Percentiles rank a stretch among this genome's conserved stretches.
Evolutionary conservation across 306 rosid species (phyloP).

Genomic region (Vachellia pachyceras): DNA sequence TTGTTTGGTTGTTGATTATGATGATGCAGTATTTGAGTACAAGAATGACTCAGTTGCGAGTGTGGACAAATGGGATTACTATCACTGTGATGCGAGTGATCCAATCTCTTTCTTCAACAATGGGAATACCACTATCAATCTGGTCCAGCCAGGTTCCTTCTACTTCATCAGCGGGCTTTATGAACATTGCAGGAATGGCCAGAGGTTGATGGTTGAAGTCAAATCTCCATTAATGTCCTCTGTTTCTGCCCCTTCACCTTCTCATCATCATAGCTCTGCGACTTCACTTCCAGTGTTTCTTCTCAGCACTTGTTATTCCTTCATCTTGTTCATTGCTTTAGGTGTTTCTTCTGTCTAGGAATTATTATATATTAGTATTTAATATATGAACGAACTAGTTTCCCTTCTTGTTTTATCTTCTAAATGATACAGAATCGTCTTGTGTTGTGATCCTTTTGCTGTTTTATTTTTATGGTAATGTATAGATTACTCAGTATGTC

Average conservation of each 20-base stretch:
- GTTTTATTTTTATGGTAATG: not conserved
- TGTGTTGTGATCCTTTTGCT: not conserved
- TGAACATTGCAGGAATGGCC: conserved; percentile 72
- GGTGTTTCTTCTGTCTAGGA: conserved; percentile 32
- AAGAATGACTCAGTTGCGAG: conserved; percentile 72
- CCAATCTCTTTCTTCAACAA: conserved; percentile 63
- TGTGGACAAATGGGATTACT: conserved; percentile 77
- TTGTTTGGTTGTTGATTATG: not conserved
- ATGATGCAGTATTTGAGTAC: conserved; percentile 70
- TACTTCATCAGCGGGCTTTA: conserved; percentile 76
- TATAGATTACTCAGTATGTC: not conserved
- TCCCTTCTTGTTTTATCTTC: not conserved
- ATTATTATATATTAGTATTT: not conserved
- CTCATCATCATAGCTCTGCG: conserved; percentile 35
- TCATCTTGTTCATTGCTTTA: conserved; percentile 12
- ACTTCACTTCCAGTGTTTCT: conserved; percentile 25
- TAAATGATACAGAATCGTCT: not conserved
- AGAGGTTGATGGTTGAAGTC: conserved; percentile 65
- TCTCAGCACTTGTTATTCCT: not conserved
- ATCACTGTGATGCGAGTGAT: conserved; percentile 63
- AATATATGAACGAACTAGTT: not conserved
- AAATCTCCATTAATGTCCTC: conserved; percentile 52
- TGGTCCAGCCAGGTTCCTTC: conserved; percentile 70
- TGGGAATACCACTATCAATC: conserved; percentile 65
- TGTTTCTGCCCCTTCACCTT: conserved; percentile 51